A percentile compares a stretch with the other conserved stretches of the same genome.
phyloP scores from a whole-genome alignment of 2,329 filamentous ascomycete genomes.

The Nannizziopsis arthrosporioides region DNA sequence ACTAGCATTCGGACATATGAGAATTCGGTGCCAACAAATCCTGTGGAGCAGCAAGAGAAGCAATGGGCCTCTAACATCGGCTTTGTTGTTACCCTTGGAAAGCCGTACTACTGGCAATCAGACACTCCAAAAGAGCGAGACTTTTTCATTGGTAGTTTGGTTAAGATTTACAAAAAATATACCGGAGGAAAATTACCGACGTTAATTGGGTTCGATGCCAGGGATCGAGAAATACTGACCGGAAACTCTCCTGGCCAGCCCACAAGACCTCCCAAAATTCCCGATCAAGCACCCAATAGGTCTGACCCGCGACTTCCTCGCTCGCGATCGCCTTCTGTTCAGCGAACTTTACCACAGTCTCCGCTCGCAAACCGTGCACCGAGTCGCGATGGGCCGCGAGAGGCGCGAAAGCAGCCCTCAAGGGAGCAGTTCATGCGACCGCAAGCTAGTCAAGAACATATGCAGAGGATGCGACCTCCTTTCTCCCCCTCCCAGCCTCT shows the following conservation, averaged over 20 bases:
- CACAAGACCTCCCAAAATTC: conserved; percentile 18
- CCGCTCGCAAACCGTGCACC: conserved; percentile 24
- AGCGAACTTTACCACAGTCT: conserved; percentile 22
- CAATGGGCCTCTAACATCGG: conserved; percentile 73
- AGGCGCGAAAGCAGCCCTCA: conserved; percentile 23
- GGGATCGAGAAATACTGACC: conserved; percentile 64
- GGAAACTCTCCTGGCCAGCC: conserved; percentile 35
- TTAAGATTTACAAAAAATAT: conserved; percentile 96
- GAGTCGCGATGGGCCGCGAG: conserved; percentile 29
- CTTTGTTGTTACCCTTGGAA: conserved; percentile 78
- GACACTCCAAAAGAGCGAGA: conserved; percentile 92
- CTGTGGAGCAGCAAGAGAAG: conserved; percentile 49
- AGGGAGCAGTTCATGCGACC: conserved; percentile 29
- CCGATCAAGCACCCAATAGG: conserved; percentile 17
- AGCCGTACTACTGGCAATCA: conserved; percentile 95
- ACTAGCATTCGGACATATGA: conserved; percentile 72
- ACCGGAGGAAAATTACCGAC: conserved; percentile 73
- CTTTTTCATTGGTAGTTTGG: conserved; percentile 90
- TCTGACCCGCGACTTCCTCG: conserved; percentile 20
- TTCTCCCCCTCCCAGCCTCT: conserved; percentile 20
- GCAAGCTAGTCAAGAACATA: conserved; percentile 32
- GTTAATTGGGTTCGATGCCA: conserved; percentile 68
- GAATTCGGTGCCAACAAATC: conserved; percentile 46
- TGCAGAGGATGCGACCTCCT: conserved; percentile 26
- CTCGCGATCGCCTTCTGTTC: conserved; percentile 22